Conservation (phyloP, 2,329 filamentous ascomycete genomes). For the Fonsecaea pedrosoi region DNA sequence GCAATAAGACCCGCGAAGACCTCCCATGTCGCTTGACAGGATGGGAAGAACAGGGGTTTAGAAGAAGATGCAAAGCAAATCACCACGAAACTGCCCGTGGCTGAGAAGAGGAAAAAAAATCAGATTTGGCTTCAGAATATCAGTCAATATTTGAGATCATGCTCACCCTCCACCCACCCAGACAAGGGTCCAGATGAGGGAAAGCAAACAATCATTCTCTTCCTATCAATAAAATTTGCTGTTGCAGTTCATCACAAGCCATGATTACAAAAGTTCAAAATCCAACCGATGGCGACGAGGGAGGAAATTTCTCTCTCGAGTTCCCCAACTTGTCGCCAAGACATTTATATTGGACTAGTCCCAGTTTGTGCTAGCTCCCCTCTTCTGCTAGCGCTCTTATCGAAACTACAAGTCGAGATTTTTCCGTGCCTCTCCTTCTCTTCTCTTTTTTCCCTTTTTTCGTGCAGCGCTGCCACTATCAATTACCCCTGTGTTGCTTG, state of each 20-base stretch:
- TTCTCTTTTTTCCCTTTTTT: conserved; percentile 57
- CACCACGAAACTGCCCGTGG: background rate
- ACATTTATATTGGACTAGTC: conserved; percentile 17
- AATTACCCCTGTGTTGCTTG: conserved; percentile 81
- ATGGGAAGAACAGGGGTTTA: too few species aligned
- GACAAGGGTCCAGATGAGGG: conserved; percentile 3
- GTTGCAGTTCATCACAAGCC: conserved; percentile 52
- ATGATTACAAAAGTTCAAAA: conserved; percentile 17
- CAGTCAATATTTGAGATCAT: conserved; percentile 44
- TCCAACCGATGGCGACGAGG: background rate
- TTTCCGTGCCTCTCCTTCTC: background rate
- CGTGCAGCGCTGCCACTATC: conserved; percentile 79
- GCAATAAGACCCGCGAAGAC: background rate
- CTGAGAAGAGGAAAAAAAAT: background rate
- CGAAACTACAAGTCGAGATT: conserved; percentile 9
- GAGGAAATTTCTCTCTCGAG: background rate
- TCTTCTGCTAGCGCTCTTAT: background rate
- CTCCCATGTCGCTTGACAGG: background rate
- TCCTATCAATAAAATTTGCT: conserved; percentile 53
- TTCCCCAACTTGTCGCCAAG: conserved; percentile 16
- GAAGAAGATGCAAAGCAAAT: background rate
- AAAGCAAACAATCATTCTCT: conserved; percentile 52
- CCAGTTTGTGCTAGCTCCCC: conserved; percentile 11
- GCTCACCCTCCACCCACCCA: conserved; percentile 10
- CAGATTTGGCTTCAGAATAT: conserved; percentile 33